phyloP scores from a whole-genome alignment of 345 rosid genomes.

The Noccaea bulbosa region DNA sequence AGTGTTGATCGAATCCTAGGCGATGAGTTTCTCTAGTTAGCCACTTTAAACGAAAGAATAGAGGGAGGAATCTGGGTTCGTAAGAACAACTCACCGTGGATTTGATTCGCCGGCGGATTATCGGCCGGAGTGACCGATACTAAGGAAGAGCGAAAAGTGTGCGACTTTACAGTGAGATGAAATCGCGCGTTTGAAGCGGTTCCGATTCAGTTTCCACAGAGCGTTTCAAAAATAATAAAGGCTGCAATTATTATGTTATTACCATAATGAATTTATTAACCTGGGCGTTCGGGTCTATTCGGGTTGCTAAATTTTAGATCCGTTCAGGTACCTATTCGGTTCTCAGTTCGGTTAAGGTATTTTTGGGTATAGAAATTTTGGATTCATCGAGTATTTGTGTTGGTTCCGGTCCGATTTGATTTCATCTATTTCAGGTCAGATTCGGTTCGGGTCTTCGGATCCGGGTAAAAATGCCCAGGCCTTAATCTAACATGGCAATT shows the following conservation, averaged over 20 bases:
- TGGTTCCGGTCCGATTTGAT: too few relatives aligned
- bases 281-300: too few relatives aligned
- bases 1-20: not conserved
- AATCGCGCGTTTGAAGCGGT: not conserved
- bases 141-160: not conserved
- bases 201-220: not conserved
- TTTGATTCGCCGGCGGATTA: constrained; percentile 16
- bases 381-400: too few relatives aligned
- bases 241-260: not conserved
- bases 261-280: too few relatives aligned
- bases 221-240: not conserved
- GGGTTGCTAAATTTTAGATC: too few relatives aligned
- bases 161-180: not conserved
- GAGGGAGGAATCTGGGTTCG: not conserved
- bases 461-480: too few relatives aligned
- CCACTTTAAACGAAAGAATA: not conserved
- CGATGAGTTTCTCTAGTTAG: constrained; percentile 2
- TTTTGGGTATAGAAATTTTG: too few relatives aligned
- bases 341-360: too few relatives aligned
- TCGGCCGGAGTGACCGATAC: not conserved
- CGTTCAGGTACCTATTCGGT: too few relatives aligned
- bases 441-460: too few relatives aligned
- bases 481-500: too few relatives aligned
- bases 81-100: constrained; percentile 28
- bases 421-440: too few relatives aligned